A percentile compares a stretch with the other conserved stretches of the same genome.
These are phyloP conservation scores for Ceratopteris richardii DNA, from an alignment of 75 land plant species.

Conservation along the genomic window DNA sequence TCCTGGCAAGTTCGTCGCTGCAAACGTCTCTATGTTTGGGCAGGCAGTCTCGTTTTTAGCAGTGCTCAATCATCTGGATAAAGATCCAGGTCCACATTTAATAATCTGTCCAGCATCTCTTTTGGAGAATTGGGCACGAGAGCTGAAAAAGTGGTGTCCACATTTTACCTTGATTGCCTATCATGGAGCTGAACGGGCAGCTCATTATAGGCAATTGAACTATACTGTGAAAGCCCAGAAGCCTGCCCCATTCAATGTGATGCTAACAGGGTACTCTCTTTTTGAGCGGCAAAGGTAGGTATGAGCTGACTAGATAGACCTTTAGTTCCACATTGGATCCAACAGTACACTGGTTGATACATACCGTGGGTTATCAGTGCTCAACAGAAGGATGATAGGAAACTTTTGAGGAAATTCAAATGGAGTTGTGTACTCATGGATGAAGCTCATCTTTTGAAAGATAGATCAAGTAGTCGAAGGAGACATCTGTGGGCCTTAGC, in stretches of 20 bases:
- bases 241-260: slow-evolving; percentile 86
- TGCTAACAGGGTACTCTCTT: slow-evolving; percentile 82
- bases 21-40: neutral
- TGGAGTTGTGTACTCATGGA: slow-evolving; percentile 99
- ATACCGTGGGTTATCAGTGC: slow-evolving; percentile 33
- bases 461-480: slow-evolving; percentile 74
- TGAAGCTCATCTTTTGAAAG: slow-evolving; percentile 98
- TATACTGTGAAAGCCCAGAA: slow-evolving; percentile 48
- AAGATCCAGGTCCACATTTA: slow-evolving; percentile 92
- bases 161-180: slow-evolving; percentile 67
- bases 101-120: slow-evolving; percentile 95
- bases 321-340: no score
- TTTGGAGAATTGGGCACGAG: slow-evolving; percentile 96
- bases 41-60: slow-evolving; percentile 89
- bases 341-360: neutral
- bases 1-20: no score
- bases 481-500: slow-evolving; percentile 81
- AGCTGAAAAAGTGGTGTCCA: slow-evolving; percentile 86
- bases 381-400: slow-evolving; percentile 94
- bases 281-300: slow-evolving; percentile 87
- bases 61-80: slow-evolving; percentile 70
- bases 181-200: slow-evolving; percentile 75
- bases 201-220: slow-evolving; percentile 51
- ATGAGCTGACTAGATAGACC: neutral
- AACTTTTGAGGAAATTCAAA: slow-evolving; percentile 63